A percentile compares a stretch with the other conserved stretches of the same genome.
phyloP scores from a whole-genome alignment of 2,329 filamentous ascomycete genomes.

The Thielaviopsis populi region DNA sequence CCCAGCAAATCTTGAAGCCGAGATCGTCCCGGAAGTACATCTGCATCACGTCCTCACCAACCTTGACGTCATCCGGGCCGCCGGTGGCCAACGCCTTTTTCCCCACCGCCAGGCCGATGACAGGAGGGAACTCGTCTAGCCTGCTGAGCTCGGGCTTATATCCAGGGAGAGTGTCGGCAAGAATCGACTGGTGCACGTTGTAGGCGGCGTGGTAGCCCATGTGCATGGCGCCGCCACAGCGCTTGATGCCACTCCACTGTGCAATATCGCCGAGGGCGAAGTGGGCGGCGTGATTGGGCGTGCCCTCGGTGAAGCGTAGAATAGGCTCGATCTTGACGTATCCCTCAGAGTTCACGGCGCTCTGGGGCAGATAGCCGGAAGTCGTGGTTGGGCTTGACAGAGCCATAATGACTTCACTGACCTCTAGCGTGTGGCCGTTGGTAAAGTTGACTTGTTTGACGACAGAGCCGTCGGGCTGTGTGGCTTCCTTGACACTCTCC shows the following conservation, averaged over 20 bases:
- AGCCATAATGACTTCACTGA: conserved; percentile 54
- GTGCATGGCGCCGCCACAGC: conserved; percentile 61
- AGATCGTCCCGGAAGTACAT: conserved; percentile 54
- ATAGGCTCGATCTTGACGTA: conserved; percentile 47
- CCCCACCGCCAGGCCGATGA: conserved; percentile 59
- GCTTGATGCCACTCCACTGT: conserved; percentile 64
- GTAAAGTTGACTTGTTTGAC: conserved; percentile 40
- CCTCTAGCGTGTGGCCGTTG: conserved; percentile 42
- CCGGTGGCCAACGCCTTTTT: conserved; percentile 52
- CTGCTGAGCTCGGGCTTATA: conserved; percentile 32
- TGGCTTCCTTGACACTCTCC: conserved; percentile 31
- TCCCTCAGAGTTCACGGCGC: conserved; percentile 46
- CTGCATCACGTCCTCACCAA: conserved; percentile 47
- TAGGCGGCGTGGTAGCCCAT: conserved; percentile 50
- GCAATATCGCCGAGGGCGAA: conserved; percentile 57
- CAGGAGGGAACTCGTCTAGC: conserved; percentile 41
- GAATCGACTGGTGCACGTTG: conserved; percentile 52
- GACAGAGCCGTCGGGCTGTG: conserved; percentile 28
- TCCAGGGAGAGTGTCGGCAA: conserved; percentile 27
- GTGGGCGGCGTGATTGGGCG: conserved; percentile 45
- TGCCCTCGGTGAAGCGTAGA: conserved; percentile 30
- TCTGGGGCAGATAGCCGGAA: conserved; percentile 44
- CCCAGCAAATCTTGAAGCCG: conserved; percentile 45
- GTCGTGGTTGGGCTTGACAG: conserved; percentile 49
- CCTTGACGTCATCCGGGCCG: conserved; percentile 39